Conservation (phyloP, 371 early-diverging fungal species). For the Haplosporangium sp. region DNA sequence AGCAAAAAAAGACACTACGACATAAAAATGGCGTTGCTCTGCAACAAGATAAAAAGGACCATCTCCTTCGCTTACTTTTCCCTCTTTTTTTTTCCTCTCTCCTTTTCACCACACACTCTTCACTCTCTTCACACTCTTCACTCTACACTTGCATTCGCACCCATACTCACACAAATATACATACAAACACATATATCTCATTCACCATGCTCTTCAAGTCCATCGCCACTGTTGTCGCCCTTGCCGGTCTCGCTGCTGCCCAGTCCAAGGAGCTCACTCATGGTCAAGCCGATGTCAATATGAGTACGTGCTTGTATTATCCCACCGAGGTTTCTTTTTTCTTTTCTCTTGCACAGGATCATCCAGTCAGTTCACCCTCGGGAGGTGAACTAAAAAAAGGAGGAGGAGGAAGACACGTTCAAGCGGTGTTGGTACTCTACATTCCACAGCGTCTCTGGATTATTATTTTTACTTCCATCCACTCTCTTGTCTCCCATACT, state of each 20-base stretch:
- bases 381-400: background rate
- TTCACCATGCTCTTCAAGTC: constrained; percentile 56
- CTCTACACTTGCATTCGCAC: background rate
- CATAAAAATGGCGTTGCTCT: too few species aligned
- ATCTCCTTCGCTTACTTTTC: constrained; percentile 7
- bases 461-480: background rate
- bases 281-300: constrained; percentile 24
- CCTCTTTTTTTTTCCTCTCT: constrained; percentile 5
- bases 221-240: constrained; percentile 46
- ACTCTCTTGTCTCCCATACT: background rate
- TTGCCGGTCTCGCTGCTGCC: constrained; percentile 47
- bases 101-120: constrained; percentile 1
- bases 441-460: too few species aligned
- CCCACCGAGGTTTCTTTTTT: background rate
- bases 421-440: too few species aligned
- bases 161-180: too few species aligned
- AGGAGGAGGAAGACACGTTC: too few species aligned
- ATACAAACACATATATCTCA: constrained; percentile 6
- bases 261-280: constrained; percentile 27
- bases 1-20: too few species aligned
- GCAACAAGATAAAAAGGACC: constrained; percentile 17
- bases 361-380: constrained; percentile 2
- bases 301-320: constrained; percentile 19
- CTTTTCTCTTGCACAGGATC: too few species aligned
- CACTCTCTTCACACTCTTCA: background rate